phyloP scores from a whole-genome alignment of 2,329 filamentous ascomycete species.

The Ilyonectria robusta region DNA sequence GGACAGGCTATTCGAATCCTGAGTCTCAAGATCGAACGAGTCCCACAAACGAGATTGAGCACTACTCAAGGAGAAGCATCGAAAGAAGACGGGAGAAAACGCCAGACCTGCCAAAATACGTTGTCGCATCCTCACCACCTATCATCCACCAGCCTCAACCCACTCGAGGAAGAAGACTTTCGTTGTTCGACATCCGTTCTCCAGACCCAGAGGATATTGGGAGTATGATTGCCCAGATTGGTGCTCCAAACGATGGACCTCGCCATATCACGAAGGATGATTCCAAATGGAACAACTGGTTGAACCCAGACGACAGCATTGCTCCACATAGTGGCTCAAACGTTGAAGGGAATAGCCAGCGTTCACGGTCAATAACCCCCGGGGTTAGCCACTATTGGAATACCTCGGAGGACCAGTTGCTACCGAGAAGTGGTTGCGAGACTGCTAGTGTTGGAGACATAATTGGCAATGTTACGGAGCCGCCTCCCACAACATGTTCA shows the following conservation, averaged over 20 bases:
- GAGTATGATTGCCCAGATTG: constrained; percentile 37
- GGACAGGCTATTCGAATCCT: background rate
- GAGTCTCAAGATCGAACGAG: background rate
- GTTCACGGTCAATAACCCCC: constrained; percentile 31
- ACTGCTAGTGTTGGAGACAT: background rate
- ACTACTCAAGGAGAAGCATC: background rate
- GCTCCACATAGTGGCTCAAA: background rate
- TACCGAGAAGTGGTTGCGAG: background rate
- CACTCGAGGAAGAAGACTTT: constrained; percentile 23
- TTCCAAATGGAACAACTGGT: constrained; percentile 43
- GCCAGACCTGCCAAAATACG: constrained; percentile 30
- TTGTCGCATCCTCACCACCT: constrained; percentile 33
- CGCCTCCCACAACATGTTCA: background rate
- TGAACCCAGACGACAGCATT: constrained; percentile 22
- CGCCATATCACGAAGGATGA: constrained; percentile 33
- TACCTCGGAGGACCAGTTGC: constrained; percentile 25
- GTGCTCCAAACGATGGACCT: constrained; percentile 6
- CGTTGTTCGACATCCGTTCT: constrained; percentile 31
- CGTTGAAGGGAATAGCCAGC: background rate
- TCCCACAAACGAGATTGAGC: background rate
- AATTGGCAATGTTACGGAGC: background rate
- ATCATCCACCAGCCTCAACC: constrained; percentile 49
- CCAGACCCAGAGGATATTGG: constrained; percentile 27
- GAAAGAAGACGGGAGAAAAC: background rate
- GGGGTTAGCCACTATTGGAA: constrained; percentile 34